Evolutionary conservation across 2,329 filamentous ascomycete species (phyloP).

Genomic region (Pseudopithomyces maydicus): DNA sequence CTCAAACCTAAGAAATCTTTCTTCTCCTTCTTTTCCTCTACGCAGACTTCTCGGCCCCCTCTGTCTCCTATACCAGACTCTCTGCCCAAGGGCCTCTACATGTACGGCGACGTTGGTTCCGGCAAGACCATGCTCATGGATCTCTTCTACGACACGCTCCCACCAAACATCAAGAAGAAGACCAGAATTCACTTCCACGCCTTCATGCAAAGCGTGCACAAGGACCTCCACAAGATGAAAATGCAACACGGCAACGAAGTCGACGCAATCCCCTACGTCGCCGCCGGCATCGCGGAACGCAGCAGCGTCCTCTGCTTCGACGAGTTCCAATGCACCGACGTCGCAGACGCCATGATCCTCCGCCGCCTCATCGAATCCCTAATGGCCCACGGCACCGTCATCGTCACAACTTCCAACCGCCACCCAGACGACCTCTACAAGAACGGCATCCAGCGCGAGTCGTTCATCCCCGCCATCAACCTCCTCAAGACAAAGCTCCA

Average conservation of each 20-base stretch:
- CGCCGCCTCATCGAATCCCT: constrained; percentile 84
- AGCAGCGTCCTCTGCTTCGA: constrained; percentile 94
- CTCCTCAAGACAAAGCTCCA: constrained; percentile 83
- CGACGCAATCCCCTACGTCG: constrained; percentile 88
- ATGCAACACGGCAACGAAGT: constrained; percentile 86
- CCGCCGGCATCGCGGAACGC: constrained; percentile 87
- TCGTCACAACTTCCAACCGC: constrained; percentile 96
- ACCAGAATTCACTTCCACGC: constrained; percentile 98
- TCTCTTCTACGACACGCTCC: constrained; percentile 92
- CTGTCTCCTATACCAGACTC: constrained; percentile 66
- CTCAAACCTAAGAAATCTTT: constrained; percentile 61
- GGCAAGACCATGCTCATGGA: constrained; percentile 99
- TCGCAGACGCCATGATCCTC: constrained; percentile 98
- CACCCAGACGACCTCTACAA: constrained; percentile 96
- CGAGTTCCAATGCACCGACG: constrained; percentile 98
- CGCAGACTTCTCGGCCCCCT: constrained; percentile 45
- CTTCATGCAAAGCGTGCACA: constrained; percentile 99
- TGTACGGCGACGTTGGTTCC: constrained; percentile 95
- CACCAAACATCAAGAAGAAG: constrained; percentile 77
- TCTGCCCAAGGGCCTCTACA: constrained; percentile 86
- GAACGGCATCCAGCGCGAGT: constrained; percentile 95
- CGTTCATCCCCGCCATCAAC: constrained; percentile 93
- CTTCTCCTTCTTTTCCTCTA: constrained; percentile 63
- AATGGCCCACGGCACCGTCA: constrained; percentile 95
- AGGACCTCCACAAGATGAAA: constrained; percentile 86